Base-by-base conservation (phyloP, 495 filamentous ascomycete species). In the Cercophora samala region DNA sequence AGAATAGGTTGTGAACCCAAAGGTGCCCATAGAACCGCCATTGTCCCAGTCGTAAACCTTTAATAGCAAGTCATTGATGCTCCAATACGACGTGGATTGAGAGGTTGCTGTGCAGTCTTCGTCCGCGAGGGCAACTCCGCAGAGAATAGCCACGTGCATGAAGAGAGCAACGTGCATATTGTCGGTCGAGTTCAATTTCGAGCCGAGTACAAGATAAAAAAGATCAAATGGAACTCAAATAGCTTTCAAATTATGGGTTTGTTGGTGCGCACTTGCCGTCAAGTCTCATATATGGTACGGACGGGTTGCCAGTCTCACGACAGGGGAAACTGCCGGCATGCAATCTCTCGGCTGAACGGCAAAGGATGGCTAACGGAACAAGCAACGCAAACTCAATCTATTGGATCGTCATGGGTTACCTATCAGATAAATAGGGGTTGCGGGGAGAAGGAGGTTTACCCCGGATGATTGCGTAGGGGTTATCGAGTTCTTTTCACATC, bases 31-130 rank as follows among this genome's bases (percentile, higher is more conserved):
- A 59, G 68, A 59, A 13, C 70, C 70, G 53, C 70, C 70, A 51
- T 66, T 70, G 70, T 72, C 70, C 68, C 67, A 70, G 63, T 72
- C 53, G 68, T 66, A 66, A 64, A 72, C 68, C 61, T 69, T 72
- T 58, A 72, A 65, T 29, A 68, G 56, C 29, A 72, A 64, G 29
- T 72, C 65, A 51, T 72, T 65, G 26, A 72, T 72, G n/a, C 5
- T 72, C 70, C 70, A 72, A 58, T 68, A 72, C 9, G 70, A 65
- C 61, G 37, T 53, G 37, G 53, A 52, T 21, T 37, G 53, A 26
- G 68, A 64, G 42, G 23, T 56, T 56, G n/a, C 5, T 5, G n/a
- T 56, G 53, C n/a, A 19, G 53, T 23, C n/a, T 8, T 56, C 8
- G 4, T 19, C n/a, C 5, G 53, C 53, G 5, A 56, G 53, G 53